Evolutionary conservation across 2,329 filamentous ascomycete species (phyloP).

Genomic region (Scorias spongiosa): DNA sequence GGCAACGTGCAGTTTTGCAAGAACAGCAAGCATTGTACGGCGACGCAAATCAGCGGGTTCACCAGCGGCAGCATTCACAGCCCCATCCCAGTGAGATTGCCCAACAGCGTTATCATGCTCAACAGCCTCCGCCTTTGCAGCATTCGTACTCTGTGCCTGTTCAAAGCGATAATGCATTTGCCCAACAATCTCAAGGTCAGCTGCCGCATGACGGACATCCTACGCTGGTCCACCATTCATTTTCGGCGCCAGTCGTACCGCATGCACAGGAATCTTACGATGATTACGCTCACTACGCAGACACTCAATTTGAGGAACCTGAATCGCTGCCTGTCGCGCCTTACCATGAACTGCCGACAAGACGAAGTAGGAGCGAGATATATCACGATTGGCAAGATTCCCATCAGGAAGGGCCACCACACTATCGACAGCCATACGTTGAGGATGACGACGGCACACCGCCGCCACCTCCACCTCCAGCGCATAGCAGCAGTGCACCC

Average conservation of each 20-base stretch:
- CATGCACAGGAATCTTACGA: conserved; percentile 28
- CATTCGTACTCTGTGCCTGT: background rate
- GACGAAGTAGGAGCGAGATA: conserved; percentile 13
- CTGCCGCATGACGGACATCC: background rate
- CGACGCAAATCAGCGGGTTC: no score
- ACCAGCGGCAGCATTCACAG: conserved; percentile 10
- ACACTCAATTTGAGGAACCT: conserved; percentile 13
- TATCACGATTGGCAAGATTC: conserved; percentile 15
- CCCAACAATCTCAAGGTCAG: background rate
- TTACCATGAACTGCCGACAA: conserved; percentile 16
- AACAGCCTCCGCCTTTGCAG: conserved; percentile 2
- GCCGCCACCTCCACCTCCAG: conserved; percentile 21
- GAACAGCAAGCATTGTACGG: conserved; percentile 7
- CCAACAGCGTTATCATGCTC: conserved; percentile 5
- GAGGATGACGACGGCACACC: conserved; percentile 10
- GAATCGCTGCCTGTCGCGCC: conserved; percentile 21
- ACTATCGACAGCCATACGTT: conserved; percentile 7
- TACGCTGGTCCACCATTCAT: conserved; percentile 22
- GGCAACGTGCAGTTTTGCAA: conserved; percentile 16
- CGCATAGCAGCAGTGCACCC: conserved; percentile 22
- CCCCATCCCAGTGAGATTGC: conserved; percentile 4
- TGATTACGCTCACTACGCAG: conserved; percentile 12
- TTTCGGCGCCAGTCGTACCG: conserved; percentile 33
- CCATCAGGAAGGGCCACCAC: conserved; percentile 9
- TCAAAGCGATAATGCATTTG: background rate